Evolutionary conservation across 495 filamentous ascomycete genomes (phyloP), one percentile per base, ranked within the genome.

Genomic region (Daldinia bambusicola): DNA sequence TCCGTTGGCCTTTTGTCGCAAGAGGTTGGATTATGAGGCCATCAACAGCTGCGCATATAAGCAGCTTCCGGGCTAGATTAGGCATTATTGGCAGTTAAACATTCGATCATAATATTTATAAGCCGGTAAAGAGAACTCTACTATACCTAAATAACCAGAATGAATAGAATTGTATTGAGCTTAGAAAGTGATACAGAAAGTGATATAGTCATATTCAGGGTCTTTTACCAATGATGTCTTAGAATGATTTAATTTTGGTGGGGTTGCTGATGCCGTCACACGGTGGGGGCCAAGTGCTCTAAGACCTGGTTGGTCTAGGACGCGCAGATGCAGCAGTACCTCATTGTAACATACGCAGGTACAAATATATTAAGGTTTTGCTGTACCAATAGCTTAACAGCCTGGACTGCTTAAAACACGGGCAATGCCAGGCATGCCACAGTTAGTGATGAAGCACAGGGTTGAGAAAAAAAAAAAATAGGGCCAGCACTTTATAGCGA

Each of bases 1-100:
- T 63, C 36, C 87, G 85, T 61, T 82, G 75, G 40, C 84, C 85
- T 79, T 85, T 75, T 77, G 81, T 79, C 31, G 79, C 77, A 38
- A 90, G 78, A 16, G 92, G 92, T 70, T 95, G 91, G 37, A 98
- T 83, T 67, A 97, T 83, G 22, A 98, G 85, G 36, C 95, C 95
- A 74, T 98, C 95, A 53, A 91, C 87, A 12, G 93, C 89, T 52
- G 94, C 94, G 80, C 91, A 89, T 67, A 97, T 86, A 57, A 93
- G 74, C 52, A 97, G 78, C 77, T 94, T 97, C 67, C 92, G 89
- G 70, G 90, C 87, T 61, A 96, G 79, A 73, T 87, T 84, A 67
- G 93, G 89, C 91, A 95, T 95, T 58, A 48, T 78, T 64, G 58
- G 38, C 50, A 8, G n/a, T 41, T 30, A 41, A 61, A 18, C 38